Percentiles rank a stretch among this genome's conserved stretches.
Conservation (phyloP, 495 filamentous ascomycete species). For the Hypoxylon lienhwacheense region DNA sequence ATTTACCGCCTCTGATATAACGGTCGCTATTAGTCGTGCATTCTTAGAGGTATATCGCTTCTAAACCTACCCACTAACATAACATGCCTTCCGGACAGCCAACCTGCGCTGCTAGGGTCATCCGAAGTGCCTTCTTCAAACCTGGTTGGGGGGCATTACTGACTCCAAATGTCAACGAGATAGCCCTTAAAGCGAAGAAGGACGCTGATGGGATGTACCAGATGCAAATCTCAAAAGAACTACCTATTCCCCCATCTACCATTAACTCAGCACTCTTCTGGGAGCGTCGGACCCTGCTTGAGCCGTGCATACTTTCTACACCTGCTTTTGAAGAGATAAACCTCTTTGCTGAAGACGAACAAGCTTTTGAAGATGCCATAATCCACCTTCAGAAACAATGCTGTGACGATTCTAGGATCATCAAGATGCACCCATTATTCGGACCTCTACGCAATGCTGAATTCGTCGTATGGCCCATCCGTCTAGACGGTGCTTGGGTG, state of each 20-base stretch:
- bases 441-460: conserved; percentile 15
- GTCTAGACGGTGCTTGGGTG: conserved; percentile 12
- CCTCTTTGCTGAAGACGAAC: conserved; percentile 17
- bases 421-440: conserved; percentile 27
- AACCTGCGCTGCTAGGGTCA: conserved; percentile 25
- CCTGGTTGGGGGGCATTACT: conserved; percentile 33
- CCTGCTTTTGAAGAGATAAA: conserved; percentile 17
- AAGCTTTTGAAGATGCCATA: conserved; percentile 1
- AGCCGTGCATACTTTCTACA: conserved; percentile 16
- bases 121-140: conserved; percentile 19
- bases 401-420: background rate
- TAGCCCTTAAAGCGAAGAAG: conserved; percentile 4
- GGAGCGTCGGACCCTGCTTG: conserved; percentile 28
- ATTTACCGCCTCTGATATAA: too few relatives aligned
- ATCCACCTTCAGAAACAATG: background rate
- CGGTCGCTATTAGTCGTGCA: background rate
- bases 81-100: conserved; percentile 21
- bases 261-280: conserved; percentile 29
- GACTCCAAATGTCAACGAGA: conserved; percentile 7
- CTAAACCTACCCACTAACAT: background rate
- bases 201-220: conserved; percentile 24
- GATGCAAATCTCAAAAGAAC: conserved; percentile 17
- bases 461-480: conserved; percentile 26
- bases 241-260: conserved; percentile 6
- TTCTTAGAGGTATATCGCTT: background rate